Evolutionary conservation across 805 yeast species (phyloP).

Genomic region (Tetrapisispora taiwanensis): DNA sequence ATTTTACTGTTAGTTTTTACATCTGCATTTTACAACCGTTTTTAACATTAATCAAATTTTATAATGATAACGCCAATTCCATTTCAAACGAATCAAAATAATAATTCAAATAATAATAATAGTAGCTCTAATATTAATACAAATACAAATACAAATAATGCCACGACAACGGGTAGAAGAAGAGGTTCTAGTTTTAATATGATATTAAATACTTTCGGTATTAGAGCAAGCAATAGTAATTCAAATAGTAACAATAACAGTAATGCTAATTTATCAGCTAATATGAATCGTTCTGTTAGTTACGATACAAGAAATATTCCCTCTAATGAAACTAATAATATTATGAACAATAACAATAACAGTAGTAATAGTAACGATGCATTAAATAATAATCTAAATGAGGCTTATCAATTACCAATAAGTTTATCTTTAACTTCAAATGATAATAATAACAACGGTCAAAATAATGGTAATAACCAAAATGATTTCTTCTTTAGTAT

Average conservation of each 20-base stretch:
- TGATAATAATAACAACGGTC: not conserved
- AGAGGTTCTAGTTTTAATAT: conserved; percentile 23
- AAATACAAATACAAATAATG: not conserved
- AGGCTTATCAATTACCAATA: conserved; percentile 12
- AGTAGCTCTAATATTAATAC: conserved; percentile 2
- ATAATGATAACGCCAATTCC: conserved; percentile 3
- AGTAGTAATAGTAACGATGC: not conserved
- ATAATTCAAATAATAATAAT: not conserved
- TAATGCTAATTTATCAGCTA: not conserved
- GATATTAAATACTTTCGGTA: conserved; percentile 23
- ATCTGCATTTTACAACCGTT: not conserved
- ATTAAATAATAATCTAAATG: not conserved
- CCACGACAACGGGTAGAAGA: conserved; percentile 5
- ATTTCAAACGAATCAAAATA: conserved; percentile 1
- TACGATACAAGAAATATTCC: not conserved
- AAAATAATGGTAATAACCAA: conserved; percentile 2
- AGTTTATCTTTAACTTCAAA: conserved; percentile 12
- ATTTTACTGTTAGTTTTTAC: too few species aligned
- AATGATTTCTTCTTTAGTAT: conserved; percentile 3
- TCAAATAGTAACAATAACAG: not conserved
- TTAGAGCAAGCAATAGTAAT: conserved; percentile 11
- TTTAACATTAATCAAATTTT: too few species aligned
- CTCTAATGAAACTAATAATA: not conserved
- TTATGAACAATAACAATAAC: not conserved
- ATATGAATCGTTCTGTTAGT: not conserved